These are phyloP conservation scores for Coemansia sp. DNA, from an alignment of 192 early-diverging fungal species.

Conservation along the genomic window DNA sequence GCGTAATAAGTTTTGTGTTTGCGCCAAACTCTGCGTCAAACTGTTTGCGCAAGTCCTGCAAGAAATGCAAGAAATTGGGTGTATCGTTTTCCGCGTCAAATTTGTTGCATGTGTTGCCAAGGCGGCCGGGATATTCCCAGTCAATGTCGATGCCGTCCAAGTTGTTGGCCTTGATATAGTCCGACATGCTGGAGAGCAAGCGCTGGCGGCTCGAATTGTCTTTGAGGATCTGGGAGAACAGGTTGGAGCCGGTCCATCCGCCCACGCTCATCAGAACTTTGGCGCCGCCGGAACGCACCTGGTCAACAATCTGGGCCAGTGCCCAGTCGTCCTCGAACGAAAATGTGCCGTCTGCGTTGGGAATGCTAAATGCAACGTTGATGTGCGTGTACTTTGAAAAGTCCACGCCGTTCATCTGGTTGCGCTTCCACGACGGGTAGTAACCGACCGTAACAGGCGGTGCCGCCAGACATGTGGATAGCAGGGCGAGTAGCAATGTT, in stretches of 20 bases:
- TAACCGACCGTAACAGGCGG: conserved; percentile 32
- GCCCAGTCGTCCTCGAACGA: conserved; percentile 38
- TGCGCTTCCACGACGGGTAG: conserved; percentile 43
- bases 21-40: conserved; percentile 22
- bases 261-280: conserved; percentile 67
- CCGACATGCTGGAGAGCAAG: conserved; percentile 60
- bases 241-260: conserved; percentile 71
- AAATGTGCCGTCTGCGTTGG: conserved; percentile 38
- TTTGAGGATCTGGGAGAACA: conserved; percentile 59
- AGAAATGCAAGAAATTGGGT: conserved; percentile 60
- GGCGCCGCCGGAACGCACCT: conserved; percentile 56
- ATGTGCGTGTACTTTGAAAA: conserved; percentile 63
- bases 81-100: conserved; percentile 59
- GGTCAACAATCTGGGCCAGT: conserved; percentile 50
- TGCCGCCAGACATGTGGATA: not conserved
- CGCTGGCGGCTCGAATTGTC: conserved; percentile 40
- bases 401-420: conserved; percentile 19
- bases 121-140: conserved; percentile 66
- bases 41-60: conserved; percentile 54
- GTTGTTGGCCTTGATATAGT: conserved; percentile 53
- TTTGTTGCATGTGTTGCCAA: conserved; percentile 40
- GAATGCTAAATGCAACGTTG: conserved; percentile 63
- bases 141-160: conserved; percentile 30
- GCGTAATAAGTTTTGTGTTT: conserved; percentile 57
- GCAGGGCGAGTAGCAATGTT: not conserved